phyloP scores from a whole-genome alignment of 768 basidiomycete species.

The Lactarius psammicola region DNA sequence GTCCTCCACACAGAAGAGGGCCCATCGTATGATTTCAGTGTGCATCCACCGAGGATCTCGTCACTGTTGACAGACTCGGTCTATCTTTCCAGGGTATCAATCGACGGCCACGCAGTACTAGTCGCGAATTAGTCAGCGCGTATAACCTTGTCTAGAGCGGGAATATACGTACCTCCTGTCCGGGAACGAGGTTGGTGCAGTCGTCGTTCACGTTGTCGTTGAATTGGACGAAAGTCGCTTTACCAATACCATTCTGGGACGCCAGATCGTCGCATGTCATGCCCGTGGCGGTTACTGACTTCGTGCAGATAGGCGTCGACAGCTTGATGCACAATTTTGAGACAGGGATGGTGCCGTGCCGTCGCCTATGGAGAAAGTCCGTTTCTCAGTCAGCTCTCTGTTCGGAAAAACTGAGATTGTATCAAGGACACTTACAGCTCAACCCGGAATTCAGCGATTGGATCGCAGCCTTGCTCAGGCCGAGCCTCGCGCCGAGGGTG shows the following conservation, averaged over 20 bases:
- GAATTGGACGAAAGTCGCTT: neutral
- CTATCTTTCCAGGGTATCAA: neutral
- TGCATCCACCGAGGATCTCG: neutral
- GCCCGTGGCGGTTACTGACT: constrained; percentile 11
- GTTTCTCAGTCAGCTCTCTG: too few species aligned
- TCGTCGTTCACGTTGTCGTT: constrained; percentile 15
- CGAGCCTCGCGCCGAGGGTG: neutral
- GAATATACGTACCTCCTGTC: constrained; percentile 10
- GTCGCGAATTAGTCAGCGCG: neutral
- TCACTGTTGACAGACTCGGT: neutral
- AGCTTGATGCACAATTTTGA: neutral
- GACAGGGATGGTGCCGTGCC: neutral
- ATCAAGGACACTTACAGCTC: neutral
- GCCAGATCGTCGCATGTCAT: constrained; percentile 4
- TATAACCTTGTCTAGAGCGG: neutral
- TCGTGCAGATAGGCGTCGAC: constrained; percentile 11
- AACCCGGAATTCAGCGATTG: constrained; percentile 7
- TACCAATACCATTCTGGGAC: neutral
- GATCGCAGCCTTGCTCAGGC: neutral
- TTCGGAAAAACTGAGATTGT: too few species aligned
- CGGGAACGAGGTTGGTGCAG: constrained; percentile 14
- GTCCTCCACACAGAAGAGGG: neutral
- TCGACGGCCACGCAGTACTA: constrained; percentile 19
- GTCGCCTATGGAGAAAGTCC: neutral
- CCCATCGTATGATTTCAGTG: neutral